Percentiles rank a stretch among this genome's conserved stretches.
phyloP scores from a whole-genome alignment of 768 basidiomycete genomes.

The Tremella fuciformis region DNA sequence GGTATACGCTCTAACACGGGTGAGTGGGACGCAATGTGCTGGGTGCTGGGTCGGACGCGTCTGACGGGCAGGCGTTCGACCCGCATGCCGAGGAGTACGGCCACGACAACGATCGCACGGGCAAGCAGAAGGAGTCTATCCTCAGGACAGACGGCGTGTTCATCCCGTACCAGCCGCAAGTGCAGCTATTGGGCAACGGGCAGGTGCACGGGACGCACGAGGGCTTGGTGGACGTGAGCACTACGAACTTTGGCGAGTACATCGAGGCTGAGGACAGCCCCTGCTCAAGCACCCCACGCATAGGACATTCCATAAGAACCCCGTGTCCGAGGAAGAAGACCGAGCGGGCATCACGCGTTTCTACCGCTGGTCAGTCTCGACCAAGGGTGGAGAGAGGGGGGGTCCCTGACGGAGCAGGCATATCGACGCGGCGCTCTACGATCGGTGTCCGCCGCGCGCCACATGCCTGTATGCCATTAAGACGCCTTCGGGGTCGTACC shows the following conservation, averaged over 20 bases:
- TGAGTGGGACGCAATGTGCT: no score
- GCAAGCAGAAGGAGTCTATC: background rate
- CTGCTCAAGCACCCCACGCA: conserved; percentile 10
- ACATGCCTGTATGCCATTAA: conserved; percentile 6
- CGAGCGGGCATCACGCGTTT: conserved; percentile 11
- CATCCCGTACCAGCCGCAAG: conserved; percentile 14
- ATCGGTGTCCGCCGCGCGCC: conserved; percentile 3
- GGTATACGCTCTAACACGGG: no score
- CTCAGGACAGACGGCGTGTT: conserved; percentile 9
- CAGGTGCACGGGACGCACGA: background rate
- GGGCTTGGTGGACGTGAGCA: background rate
- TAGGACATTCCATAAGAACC: conserved; percentile 10
- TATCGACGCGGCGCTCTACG: conserved; percentile 16
- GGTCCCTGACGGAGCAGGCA: conserved; percentile 1
- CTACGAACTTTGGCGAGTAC: background rate
- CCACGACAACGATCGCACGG: conserved; percentile 11
- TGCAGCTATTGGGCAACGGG: conserved; percentile 12
- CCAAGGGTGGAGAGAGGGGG: no score
- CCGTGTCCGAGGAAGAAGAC: conserved; percentile 1
- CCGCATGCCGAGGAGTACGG: conserved; percentile 9
- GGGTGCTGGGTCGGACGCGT: no score
- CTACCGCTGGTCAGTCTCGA: conserved; percentile 13
- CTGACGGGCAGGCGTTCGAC: conserved; percentile 4
- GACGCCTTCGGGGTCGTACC: conserved; percentile 6
- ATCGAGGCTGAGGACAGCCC: conserved; percentile 3